These are phyloP conservation scores for Biscogniauxia mediterranea DNA, from an alignment of 2,329 filamentous ascomycete genomes.

Conservation along the genomic window DNA sequence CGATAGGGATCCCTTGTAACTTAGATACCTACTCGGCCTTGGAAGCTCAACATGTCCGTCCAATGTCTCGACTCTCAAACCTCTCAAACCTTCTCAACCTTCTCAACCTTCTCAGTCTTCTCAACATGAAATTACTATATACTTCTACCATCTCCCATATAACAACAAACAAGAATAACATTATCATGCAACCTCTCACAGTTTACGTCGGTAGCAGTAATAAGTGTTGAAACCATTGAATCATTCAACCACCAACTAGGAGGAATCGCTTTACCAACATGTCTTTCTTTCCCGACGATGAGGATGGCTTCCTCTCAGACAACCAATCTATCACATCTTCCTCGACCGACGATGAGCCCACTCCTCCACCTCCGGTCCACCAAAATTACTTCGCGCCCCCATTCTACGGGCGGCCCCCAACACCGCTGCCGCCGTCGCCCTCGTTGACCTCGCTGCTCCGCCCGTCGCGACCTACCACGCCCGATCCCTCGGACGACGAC, in stretches of 20 bases:
- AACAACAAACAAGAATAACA: too few species aligned
- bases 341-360: conserved; percentile 32
- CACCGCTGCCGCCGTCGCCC: conserved; percentile 86
- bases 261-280: conserved; percentile 12
- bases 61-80: too few species aligned
- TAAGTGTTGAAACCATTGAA: too few species aligned
- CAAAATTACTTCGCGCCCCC: conserved; percentile 70
- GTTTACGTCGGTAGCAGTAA: too few species aligned
- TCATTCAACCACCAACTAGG: background rate
- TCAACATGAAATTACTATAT: too few species aligned
- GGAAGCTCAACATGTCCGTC: background rate
- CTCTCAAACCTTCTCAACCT: too few species aligned
- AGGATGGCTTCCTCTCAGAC: conserved; percentile 28
- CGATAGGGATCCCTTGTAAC: background rate
- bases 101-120: too few species aligned
- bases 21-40: too few species aligned
- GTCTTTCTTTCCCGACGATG: conserved; percentile 28
- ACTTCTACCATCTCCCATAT: too few species aligned
- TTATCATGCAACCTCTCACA: too few species aligned
- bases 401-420: conserved; percentile 97
- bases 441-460: conserved; percentile 89
- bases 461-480: conserved; percentile 87
- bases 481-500: conserved; percentile 88
- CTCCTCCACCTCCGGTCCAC: conserved; percentile 44
- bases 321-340: conserved; percentile 29